Evolutionary conservation across 305 asterid species (phyloP).

Genomic region (Solanum hybrid): DNA sequence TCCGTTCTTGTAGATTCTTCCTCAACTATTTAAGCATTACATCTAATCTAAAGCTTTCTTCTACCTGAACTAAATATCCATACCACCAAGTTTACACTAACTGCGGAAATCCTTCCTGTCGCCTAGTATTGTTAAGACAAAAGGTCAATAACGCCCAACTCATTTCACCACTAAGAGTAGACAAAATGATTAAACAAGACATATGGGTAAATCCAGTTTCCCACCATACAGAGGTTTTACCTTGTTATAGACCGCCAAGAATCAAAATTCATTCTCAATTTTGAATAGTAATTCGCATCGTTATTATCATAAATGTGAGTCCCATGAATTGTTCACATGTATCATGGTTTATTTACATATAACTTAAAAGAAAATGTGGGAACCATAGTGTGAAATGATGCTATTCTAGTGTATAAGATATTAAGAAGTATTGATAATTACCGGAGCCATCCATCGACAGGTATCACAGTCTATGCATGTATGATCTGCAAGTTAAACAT

Average conservation of each 20-base stretch:
- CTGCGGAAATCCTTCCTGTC: neutral
- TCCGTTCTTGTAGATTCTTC: neutral
- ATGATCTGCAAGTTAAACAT: slow-evolving; percentile 35
- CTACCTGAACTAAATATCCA: neutral
- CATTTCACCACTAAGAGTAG: neutral
- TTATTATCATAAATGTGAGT: neutral
- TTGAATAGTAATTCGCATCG: neutral
- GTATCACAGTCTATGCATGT: slow-evolving; percentile 74
- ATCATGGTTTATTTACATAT: neutral
- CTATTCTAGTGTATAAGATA: neutral
- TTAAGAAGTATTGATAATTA: slow-evolving; percentile 12
- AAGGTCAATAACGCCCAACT: neutral
- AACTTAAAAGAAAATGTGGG: neutral
- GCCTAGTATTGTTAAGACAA: neutral
- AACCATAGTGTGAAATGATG: neutral
- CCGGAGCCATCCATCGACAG: slow-evolving; percentile 82
- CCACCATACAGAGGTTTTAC: neutral
- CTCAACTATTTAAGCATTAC: neutral
- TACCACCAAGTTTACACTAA: neutral
- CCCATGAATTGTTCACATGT: neutral
- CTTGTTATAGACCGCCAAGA: neutral
- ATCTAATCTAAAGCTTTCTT: neutral
- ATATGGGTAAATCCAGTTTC: neutral
- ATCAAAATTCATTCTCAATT: neutral
- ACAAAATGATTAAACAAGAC: neutral